phyloP scores from a whole-genome alignment of 768 basidiomycete genomes.

The Cystofilobasidium macerans region DNA sequence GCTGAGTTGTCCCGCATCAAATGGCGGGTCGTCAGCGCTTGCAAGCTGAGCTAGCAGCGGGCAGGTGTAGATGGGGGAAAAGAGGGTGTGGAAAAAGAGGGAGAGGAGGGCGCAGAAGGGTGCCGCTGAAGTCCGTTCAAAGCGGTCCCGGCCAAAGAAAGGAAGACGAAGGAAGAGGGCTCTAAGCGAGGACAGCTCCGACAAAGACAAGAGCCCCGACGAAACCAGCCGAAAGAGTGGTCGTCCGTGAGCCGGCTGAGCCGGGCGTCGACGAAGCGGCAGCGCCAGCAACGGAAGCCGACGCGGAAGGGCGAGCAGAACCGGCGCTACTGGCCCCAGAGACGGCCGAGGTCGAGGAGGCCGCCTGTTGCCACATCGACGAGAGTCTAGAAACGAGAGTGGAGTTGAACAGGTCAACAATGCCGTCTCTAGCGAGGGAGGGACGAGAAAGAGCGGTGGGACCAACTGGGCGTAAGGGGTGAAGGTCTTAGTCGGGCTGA shows the following conservation, averaged over 20 bases:
- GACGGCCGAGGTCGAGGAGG: neutral
- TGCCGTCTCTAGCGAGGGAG: neutral
- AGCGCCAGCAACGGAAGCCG: neutral
- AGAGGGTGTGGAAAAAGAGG: no score
- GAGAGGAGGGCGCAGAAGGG: no score
- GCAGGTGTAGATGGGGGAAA: no score
- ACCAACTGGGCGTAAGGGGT: neutral
- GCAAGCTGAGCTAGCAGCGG: no score
- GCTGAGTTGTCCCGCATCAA: no score
- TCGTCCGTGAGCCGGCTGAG: neutral
- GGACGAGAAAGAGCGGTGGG: neutral
- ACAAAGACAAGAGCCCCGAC: neutral
- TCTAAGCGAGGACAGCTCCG: neutral
- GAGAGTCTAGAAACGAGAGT: neutral
- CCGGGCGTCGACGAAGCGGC: neutral
- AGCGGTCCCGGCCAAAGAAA: no score
- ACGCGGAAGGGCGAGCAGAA: neutral
- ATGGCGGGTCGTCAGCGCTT: no score
- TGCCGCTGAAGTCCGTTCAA: no score
- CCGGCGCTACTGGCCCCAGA: neutral
- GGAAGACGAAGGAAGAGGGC: neutral
- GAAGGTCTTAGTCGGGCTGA: neutral
- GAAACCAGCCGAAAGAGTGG: neutral
- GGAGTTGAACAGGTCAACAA: neutral
- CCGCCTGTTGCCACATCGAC: neutral